These are phyloP conservation scores for Neurospora intermedia DNA, from an alignment of 495 filamentous ascomycete species.

Conservation along the genomic window DNA sequence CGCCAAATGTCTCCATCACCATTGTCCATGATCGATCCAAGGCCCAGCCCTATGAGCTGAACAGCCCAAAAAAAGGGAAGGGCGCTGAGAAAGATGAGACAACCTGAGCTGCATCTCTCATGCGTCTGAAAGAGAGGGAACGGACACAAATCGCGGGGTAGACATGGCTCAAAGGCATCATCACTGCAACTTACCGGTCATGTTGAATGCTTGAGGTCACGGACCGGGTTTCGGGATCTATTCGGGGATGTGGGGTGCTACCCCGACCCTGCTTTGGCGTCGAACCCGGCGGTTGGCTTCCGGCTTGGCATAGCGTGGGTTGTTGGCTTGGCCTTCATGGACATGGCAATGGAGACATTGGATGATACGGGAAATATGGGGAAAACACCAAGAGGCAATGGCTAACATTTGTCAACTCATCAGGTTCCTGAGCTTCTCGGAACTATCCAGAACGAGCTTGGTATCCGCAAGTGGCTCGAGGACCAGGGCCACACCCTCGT, in stretches of 20 bases:
- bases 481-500: slow-evolving; percentile 89
- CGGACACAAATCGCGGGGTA: neutral
- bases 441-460: slow-evolving; percentile 96
- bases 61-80: neutral
- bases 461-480: slow-evolving; percentile 92
- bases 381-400: neutral
- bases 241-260: neutral
- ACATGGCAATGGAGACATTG: neutral
- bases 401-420: neutral
- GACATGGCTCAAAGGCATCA: neutral
- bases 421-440: slow-evolving; percentile 80
- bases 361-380: neutral
- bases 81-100: neutral
- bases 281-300: neutral
- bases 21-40: neutral
- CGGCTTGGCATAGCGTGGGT: neutral
- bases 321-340: neutral
- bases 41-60: neutral
- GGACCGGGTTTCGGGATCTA: neutral
- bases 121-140: no score
- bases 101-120: neutral
- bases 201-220: neutral
- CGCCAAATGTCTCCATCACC: neutral
- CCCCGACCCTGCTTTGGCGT: neutral
- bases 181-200: neutral